A percentile compares a stretch with the other conserved stretches of the same genome.
Evolutionary conservation across 345 rosid species (phyloP).

Genomic region (Firmiana major): DNA sequence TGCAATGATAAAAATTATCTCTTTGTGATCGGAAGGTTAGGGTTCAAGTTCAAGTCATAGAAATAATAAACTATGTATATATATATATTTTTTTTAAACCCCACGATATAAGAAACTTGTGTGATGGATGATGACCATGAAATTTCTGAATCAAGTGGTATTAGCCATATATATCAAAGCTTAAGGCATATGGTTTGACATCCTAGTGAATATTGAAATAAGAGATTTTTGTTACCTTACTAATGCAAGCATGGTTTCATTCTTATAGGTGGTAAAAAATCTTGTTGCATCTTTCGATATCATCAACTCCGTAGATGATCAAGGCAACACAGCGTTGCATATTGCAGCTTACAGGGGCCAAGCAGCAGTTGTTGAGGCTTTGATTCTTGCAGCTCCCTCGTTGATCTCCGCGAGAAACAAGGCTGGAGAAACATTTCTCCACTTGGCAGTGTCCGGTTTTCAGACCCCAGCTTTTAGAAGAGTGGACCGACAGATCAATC

Average conservation of each 20-base stretch:
- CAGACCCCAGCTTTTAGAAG: conserved; percentile 65
- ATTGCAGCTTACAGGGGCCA: conserved; percentile 76
- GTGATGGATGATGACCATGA: not conserved
- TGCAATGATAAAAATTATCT: too few species aligned
- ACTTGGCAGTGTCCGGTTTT: conserved; percentile 72
- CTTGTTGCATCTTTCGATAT: conserved; percentile 49
- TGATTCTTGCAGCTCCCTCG: conserved; percentile 50
- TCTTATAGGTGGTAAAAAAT: conserved; percentile 58
- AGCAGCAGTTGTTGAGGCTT: conserved; percentile 50
- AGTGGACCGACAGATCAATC: conserved; percentile 68
- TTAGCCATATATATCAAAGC: not conserved
- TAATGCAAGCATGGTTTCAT: not conserved
- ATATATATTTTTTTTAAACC: too few species aligned
- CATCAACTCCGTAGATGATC: conserved; percentile 45
- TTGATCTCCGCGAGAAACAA: conserved; percentile 48
- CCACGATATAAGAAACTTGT: too few species aligned
- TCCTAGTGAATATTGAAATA: not conserved
- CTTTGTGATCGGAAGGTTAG: too few species aligned
- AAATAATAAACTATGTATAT: too few species aligned
- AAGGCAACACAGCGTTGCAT: conserved; percentile 79
- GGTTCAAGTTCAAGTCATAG: too few species aligned
- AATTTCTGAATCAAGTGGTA: not conserved
- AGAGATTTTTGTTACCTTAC: not conserved
- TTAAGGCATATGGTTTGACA: not conserved
- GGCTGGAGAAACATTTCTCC: conserved; percentile 82